Evolutionary conservation across 129 eudicot species (phyloP).

Genomic region (Flaveria sonorensis): DNA sequence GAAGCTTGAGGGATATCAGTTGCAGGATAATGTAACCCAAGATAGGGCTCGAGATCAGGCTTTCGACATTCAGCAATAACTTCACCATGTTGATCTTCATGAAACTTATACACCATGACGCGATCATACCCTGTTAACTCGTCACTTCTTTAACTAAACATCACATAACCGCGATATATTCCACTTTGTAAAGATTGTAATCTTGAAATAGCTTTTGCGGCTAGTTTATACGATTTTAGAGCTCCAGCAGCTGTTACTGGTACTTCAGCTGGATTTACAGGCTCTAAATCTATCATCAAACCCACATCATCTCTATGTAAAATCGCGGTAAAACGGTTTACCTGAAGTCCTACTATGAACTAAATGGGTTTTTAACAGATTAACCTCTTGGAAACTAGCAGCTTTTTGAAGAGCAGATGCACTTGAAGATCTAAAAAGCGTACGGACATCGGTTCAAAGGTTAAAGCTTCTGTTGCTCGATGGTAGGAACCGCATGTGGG

Average conservation of each 20-base stretch:
- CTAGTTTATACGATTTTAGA: constrained; percentile 75
- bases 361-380: constrained; percentile 70
- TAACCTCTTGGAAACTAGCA: constrained; percentile 52
- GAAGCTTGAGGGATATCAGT: constrained; percentile 97
- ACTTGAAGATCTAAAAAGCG: constrained; percentile 60
- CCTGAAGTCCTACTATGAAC: constrained; percentile 68
- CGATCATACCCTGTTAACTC: constrained; percentile 83
- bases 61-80: constrained; percentile 66
- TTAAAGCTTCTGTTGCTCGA: constrained; percentile 75
- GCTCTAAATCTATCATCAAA: constrained; percentile 78
- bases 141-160: constrained; percentile 73
- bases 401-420: constrained; percentile 79
- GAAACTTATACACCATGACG: constrained; percentile 89
- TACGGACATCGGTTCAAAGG: constrained; percentile 65
- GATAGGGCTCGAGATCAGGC: constrained; percentile 70
- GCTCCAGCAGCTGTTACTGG: constrained; percentile 84
- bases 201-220: constrained; percentile 75
- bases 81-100: constrained; percentile 92
- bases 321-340: constrained; percentile 80
- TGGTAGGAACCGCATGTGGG: constrained; percentile 80
- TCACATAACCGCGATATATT: constrained; percentile 70
- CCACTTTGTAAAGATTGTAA: constrained; percentile 74
- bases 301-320: constrained; percentile 80
- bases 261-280: constrained; percentile 71
- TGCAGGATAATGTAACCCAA: constrained; percentile 89